These are phyloP conservation scores for Saturnispora galanensis DNA, from an alignment of 805 yeast species.

Conservation along the genomic window DNA sequence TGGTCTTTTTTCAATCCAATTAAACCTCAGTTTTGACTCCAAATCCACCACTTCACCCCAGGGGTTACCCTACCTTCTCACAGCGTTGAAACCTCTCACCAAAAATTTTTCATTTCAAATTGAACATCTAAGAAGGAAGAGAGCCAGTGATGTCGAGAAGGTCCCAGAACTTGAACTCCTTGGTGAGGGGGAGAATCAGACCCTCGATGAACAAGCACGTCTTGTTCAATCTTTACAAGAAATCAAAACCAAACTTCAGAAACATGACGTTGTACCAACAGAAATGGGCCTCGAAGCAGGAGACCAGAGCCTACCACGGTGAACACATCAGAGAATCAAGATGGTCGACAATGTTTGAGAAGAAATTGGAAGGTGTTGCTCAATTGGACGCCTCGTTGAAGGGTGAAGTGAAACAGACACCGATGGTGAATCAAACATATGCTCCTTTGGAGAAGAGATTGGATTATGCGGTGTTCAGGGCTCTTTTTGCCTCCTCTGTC, in stretches of 20 bases:
- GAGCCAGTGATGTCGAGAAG: slow-evolving; percentile 24
- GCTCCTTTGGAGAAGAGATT: slow-evolving; percentile 82
- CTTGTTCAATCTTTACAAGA: slow-evolving; percentile 79
- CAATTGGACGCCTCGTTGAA: slow-evolving; percentile 75
- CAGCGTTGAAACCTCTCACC: not conserved
- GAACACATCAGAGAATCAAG: slow-evolving; percentile 81
- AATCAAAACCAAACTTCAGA: slow-evolving; percentile 41
- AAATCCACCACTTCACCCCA: not conserved
- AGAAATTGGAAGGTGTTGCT: slow-evolving; percentile 73
- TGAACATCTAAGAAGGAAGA: slow-evolving; percentile 10
- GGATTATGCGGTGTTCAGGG: slow-evolving; percentile 82
- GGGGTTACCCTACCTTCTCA: slow-evolving; percentile 1
- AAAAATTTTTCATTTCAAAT: not conserved
- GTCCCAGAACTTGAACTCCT: slow-evolving; percentile 23
- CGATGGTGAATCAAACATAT: slow-evolving; percentile 79
- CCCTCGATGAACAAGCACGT: slow-evolving; percentile 89
- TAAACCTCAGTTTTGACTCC: too few relatives aligned
- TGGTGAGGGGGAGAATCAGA: slow-evolving; percentile 45
- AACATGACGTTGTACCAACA: slow-evolving; percentile 77
- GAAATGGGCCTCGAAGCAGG: slow-evolving; percentile 85
- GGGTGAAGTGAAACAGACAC: slow-evolving; percentile 52
- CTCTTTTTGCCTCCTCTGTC: slow-evolving; percentile 86
- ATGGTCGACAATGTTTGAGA: slow-evolving; percentile 63
- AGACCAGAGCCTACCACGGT: slow-evolving; percentile 92
- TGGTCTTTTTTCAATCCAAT: too few relatives aligned